Evolutionary conservation across 768 basidiomycete genomes (phyloP), one percentile per base, ranked within the genome.

Genomic region (Phylloporus arenicola): DNA sequence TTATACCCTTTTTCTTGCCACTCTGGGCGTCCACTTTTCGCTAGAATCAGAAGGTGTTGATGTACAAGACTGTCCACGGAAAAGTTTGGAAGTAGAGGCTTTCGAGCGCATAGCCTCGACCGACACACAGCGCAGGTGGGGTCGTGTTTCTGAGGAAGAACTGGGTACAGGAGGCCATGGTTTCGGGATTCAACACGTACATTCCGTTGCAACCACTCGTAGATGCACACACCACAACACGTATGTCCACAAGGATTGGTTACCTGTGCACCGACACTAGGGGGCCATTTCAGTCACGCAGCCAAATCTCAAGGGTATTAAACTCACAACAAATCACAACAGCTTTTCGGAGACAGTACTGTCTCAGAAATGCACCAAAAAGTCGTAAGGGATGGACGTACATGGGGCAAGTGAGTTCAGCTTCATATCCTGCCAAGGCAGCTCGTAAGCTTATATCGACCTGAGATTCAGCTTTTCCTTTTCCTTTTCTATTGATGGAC

Each of bases 161-260:
- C 6, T 24, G 12, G 33, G 43, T 42, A 44, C 43, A 24, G 30
- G 43, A 52, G 31, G 19, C 25, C 44, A 43, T 29, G 24, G 30
- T 22, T 25, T 38, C 39, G 10, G 61, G 19, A 40, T 19, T 14
- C 3, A 19, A 37, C 12, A 33, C 76, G 39, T 51, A 83, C 84
- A 48, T 77, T 79, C 58, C 75, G 72, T 35, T 60, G 57, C 46
- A 80, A 68, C 86, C 86, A 88, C 50, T 71, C 64, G 67, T 76
- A 73, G 11, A 78, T 79, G 59, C 87, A 89, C 37, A 78, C 74
- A 8, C 82, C 87, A 51, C 87, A 89, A 52, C 77, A 78, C 22
- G 78, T 81, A 60, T 89, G 87, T 12, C 87, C 87, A 57, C 87
- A 89, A 3, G 86, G 84, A 59, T 81, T 85, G 20, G 78, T 74